Percentiles rank a stretch among this genome's conserved stretches.
phyloP scores from a whole-genome alignment of 495 filamentous ascomycete genomes.

The Pyrenopolyporus hunteri region DNA sequence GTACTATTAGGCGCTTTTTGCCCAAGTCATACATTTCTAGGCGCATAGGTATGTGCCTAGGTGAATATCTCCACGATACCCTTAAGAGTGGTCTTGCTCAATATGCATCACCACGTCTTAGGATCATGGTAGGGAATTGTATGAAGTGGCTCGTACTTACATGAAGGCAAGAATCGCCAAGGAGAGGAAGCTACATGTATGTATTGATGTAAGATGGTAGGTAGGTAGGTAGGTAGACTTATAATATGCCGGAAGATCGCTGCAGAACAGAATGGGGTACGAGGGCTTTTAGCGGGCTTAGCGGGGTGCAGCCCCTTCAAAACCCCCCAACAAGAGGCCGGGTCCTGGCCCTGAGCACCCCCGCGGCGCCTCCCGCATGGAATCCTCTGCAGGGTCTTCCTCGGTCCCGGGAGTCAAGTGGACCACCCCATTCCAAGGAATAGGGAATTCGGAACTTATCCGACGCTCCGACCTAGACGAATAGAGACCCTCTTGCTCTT shows the following conservation, averaged over 20 bases:
- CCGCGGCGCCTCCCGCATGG: conserved; percentile 27
- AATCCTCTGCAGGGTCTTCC: conserved; percentile 9
- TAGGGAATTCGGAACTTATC: not conserved
- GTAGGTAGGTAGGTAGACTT: not conserved
- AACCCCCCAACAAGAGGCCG: not conserved
- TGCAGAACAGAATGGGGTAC: conserved; percentile 27
- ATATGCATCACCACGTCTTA: too few species aligned
- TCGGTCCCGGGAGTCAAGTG: conserved; percentile 27
- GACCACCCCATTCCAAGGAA: conserved; percentile 11
- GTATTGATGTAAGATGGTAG: conserved; percentile 29
- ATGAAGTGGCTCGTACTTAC: too few species aligned
- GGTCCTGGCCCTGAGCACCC: conserved; percentile 2
- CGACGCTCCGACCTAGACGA: not conserved
- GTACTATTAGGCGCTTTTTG: too few species aligned
- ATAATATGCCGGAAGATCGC: conserved; percentile 32
- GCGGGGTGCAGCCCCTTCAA: conserved; percentile 8
- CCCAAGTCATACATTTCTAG: too few species aligned
- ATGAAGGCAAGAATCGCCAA: not conserved
- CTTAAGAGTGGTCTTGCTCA: too few species aligned
- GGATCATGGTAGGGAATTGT: too few species aligned
- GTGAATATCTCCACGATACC: too few species aligned
- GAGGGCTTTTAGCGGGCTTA: conserved; percentile 16
- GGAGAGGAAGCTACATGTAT: not conserved
- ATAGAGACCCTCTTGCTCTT: not conserved
- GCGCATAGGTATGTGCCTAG: not conserved